A percentile compares a stretch with the other conserved stretches of the same genome.
Conservation (phyloP, 2,329 filamentous ascomycete species). For the Scytalidium lignicola region DNA sequence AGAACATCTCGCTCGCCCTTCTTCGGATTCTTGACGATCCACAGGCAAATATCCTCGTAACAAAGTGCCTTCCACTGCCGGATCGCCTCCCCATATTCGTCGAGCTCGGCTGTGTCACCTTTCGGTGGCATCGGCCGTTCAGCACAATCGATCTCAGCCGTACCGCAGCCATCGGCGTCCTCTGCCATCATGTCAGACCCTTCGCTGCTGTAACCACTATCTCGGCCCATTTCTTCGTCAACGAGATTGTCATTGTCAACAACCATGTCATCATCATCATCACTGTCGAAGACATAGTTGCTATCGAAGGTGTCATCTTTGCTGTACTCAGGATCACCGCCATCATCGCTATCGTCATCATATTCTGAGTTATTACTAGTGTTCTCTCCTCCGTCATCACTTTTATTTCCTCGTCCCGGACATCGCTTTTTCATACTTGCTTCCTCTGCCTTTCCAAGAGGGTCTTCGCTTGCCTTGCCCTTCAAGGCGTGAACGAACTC, state of each 20-base stretch:
- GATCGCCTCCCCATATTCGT: background rate
- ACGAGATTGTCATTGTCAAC: constrained; percentile 1
- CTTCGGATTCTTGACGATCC: constrained; percentile 17
- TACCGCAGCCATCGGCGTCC: too few relatives aligned
- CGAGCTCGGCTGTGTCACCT: too few relatives aligned
- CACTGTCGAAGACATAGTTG: background rate
- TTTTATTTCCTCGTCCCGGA: background rate
- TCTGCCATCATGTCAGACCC: too few relatives aligned
- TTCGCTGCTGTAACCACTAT: too few relatives aligned
- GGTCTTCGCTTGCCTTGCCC: background rate
- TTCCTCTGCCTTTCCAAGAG: background rate
- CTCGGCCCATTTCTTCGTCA: too few relatives aligned
- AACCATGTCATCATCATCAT: too few relatives aligned
- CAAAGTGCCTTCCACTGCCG: constrained; percentile 14
- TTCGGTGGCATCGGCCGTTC: too few relatives aligned
- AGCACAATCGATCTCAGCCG: too few relatives aligned
- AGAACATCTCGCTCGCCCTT: constrained; percentile 14
- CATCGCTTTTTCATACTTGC: background rate
- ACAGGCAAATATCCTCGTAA: constrained; percentile 18
- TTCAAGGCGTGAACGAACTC: constrained; percentile 14
- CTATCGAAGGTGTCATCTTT: background rate
- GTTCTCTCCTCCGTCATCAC: constrained; percentile 2
- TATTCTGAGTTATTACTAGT: constrained; percentile 4
- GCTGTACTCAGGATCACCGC: constrained; percentile 1
- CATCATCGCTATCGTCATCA: constrained; percentile 1